A percentile compares a stretch with the other conserved stretches of the same genome.
Conservation (phyloP, 768 basidiomycete genomes). For the Pholiota molesta region DNA sequence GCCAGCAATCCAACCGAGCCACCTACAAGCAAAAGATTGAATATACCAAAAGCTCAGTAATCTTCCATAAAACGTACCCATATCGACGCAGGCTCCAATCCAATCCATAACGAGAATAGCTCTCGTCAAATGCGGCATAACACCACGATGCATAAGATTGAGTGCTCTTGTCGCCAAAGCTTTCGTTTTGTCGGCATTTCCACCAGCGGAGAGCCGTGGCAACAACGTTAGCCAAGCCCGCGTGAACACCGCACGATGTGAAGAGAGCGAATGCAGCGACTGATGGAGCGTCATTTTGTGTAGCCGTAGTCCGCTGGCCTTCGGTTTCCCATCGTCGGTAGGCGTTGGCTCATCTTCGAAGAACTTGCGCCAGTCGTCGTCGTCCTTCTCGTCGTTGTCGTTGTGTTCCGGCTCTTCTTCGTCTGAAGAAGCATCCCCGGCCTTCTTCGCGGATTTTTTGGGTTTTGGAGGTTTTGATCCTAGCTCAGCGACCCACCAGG, state of each 20-base stretch:
- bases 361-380: constrained; percentile 81
- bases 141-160: constrained; percentile 80
- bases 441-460: constrained; percentile 41
- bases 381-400: constrained; percentile 34
- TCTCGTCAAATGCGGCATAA: constrained; percentile 82
- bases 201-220: constrained; percentile 51
- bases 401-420: constrained; percentile 38
- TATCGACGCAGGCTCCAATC: constrained; percentile 82
- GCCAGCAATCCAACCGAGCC: constrained; percentile 86
- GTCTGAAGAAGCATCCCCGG: constrained; percentile 30
- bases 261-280: constrained; percentile 72
- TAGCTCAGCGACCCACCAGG: constrained; percentile 81
- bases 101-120: constrained; percentile 90
- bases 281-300: constrained; percentile 75
- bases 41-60: neutral
- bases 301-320: constrained; percentile 48
- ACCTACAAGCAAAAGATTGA: constrained; percentile 43
- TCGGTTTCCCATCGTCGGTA: constrained; percentile 35
- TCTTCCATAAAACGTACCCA: constrained; percentile 49
- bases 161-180: constrained; percentile 58
- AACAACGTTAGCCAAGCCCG: constrained; percentile 78
- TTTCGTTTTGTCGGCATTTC: constrained; percentile 37
- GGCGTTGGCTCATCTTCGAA: constrained; percentile 65
- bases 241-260: constrained; percentile 83
- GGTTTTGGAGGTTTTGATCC: constrained; percentile 56